Conservation (phyloP, 2,329 filamentous ascomycete species). For the Lomentospora prolificans region DNA sequence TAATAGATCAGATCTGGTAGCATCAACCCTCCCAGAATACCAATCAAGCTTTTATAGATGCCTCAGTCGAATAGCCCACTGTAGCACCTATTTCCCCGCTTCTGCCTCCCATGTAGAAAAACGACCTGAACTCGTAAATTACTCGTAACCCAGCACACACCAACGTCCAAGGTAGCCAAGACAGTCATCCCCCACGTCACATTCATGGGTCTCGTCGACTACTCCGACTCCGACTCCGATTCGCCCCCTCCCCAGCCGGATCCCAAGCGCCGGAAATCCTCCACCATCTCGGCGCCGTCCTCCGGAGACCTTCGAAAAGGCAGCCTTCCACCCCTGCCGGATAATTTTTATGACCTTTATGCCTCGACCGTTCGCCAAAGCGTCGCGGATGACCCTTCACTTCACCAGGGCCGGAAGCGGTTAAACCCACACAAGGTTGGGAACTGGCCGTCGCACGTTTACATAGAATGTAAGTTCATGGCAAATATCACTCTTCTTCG, state of each 20-base stretch:
- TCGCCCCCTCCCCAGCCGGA: constrained; percentile 3
- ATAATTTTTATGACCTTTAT: constrained; percentile 81
- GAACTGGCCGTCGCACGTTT: constrained; percentile 88
- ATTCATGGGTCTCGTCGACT: constrained; percentile 1
- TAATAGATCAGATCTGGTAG: too few relatives aligned
- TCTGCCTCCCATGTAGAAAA: not conserved
- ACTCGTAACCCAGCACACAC: not conserved
- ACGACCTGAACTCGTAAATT: not conserved
- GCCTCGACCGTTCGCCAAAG: constrained; percentile 69
- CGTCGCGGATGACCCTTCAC: constrained; percentile 67
- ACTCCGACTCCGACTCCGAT: not conserved
- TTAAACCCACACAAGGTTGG: constrained; percentile 76
- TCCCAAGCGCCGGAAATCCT: constrained; percentile 7
- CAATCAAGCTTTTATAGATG: too few relatives aligned
- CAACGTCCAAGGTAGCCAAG: not conserved
- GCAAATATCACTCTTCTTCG: constrained; percentile 1
- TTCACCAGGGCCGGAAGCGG: constrained; percentile 79
- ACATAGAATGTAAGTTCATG: constrained; percentile 69
- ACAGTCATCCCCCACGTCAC: not conserved
- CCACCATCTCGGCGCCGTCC: not conserved
- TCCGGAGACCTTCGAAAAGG: not conserved
- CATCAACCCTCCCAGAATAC: too few relatives aligned
- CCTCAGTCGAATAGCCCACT: not conserved
- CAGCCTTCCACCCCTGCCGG: constrained; percentile 57
- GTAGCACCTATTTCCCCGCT: not conserved